Percentiles rank a stretch among this genome's conserved stretches.
phyloP scores from a whole-genome alignment of 2,329 filamentous ascomycete species.

The Arthrobotrys sinensis region DNA sequence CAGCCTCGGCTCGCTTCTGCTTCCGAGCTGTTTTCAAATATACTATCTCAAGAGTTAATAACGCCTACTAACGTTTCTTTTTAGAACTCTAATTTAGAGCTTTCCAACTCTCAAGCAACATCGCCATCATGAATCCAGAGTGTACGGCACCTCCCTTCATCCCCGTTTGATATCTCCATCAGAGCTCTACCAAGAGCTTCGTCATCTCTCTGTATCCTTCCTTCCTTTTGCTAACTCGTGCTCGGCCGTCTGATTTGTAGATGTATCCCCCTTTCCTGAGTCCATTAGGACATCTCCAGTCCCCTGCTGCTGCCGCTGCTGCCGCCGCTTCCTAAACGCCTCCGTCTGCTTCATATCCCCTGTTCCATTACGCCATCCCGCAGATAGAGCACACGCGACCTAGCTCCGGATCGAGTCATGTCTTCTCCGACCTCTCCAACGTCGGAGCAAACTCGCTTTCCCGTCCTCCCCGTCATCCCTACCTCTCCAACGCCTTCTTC shows the following conservation, averaged over 20 bases:
- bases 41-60: constrained; percentile 54
- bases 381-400: constrained; percentile 40
- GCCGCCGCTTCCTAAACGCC: constrained; percentile 13
- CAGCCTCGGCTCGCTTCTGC: constrained; percentile 11
- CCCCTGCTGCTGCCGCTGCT: constrained; percentile 23
- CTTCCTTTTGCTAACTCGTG: constrained; percentile 36
- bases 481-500: constrained; percentile 35
- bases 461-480: constrained; percentile 42
- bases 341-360: constrained; percentile 5
- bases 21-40: constrained; percentile 50
- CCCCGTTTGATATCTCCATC: constrained; percentile 10
- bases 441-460: constrained; percentile 51
- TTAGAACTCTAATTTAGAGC: constrained; percentile 60
- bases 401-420: constrained; percentile 34
- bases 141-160: constrained; percentile 38
- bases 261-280: constrained; percentile 49
- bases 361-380: constrained; percentile 35
- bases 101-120: constrained; percentile 51
- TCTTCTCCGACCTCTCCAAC: constrained; percentile 45
- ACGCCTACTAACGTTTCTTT: constrained; percentile 50
- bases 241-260: constrained; percentile 34
- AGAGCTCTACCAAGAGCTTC: constrained; percentile 24
- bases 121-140: constrained; percentile 61
- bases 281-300: constrained; percentile 41
- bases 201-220: background rate